Conservation (phyloP, 768 basidiomycete species). For the Xerocomellus dryophilus region DNA sequence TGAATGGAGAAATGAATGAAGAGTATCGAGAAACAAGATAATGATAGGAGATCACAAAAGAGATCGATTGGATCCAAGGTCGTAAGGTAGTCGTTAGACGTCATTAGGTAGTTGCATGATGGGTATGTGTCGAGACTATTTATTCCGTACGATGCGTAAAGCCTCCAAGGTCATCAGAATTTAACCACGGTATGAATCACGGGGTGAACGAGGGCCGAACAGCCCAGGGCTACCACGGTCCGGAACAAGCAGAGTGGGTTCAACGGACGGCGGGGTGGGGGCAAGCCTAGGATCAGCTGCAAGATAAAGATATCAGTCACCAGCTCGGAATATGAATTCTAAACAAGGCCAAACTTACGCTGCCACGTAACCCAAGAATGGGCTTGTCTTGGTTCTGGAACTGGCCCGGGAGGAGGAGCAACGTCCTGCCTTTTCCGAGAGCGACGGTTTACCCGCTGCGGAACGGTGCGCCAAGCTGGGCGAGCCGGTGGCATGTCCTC, state of each 20-base stretch:
- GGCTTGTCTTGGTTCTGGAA: slow-evolving; percentile 40
- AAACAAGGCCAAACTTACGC: slow-evolving; percentile 45
- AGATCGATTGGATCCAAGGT: slow-evolving; percentile 10
- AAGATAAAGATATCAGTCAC: slow-evolving; percentile 7
- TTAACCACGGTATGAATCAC: slow-evolving; percentile 33
- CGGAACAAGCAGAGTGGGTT: slow-evolving; percentile 60
- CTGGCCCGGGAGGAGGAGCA: slow-evolving; percentile 34
- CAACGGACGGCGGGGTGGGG: slow-evolving; percentile 60
- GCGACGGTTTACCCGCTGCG: slow-evolving; percentile 35
- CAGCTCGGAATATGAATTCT: not conserved
- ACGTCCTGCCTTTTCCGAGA: slow-evolving; percentile 43
- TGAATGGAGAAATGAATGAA: slow-evolving; percentile 2
- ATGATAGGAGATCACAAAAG: slow-evolving; percentile 21
- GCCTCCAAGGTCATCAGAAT: not conserved
- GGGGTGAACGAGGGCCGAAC: slow-evolving; percentile 76
- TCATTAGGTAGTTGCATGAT: slow-evolving; percentile 4
- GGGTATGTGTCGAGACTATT: not conserved
- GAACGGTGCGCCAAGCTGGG: slow-evolving; percentile 64
- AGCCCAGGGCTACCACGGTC: slow-evolving; percentile 59
- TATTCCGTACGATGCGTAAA: not conserved
- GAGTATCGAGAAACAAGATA: slow-evolving; percentile 15
- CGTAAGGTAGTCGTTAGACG: slow-evolving; percentile 20
- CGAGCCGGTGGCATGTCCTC: slow-evolving; percentile 44
- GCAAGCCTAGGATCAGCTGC: slow-evolving; percentile 56
- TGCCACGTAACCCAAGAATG: slow-evolving; percentile 65